These are phyloP conservation scores for Aspergillus arachidicola DNA, from an alignment of 2,329 filamentous ascomycete genomes.

Conservation along the genomic window DNA sequence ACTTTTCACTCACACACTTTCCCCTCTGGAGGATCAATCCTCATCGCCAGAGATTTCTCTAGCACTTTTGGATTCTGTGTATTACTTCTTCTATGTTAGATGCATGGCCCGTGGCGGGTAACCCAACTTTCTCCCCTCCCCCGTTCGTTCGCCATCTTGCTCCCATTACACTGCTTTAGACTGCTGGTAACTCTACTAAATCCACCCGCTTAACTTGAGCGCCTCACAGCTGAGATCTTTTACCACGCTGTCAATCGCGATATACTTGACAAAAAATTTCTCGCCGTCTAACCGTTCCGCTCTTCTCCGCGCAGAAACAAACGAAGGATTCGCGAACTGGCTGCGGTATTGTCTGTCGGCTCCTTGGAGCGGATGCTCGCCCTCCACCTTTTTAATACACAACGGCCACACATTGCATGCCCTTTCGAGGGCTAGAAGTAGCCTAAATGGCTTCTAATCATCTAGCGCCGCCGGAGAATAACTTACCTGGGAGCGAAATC, in stretches of 20 bases:
- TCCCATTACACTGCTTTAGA: constrained; percentile 14
- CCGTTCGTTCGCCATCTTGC: constrained; percentile 22
- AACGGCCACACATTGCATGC: constrained; percentile 29
- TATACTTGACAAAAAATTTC: constrained; percentile 5
- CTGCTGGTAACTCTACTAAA: background rate
- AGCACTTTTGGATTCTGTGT: constrained; percentile 11
- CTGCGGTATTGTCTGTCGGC: constrained; percentile 27
- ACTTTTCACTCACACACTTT: constrained; percentile 10
- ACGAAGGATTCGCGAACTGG: constrained; percentile 19
- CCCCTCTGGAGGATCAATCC: constrained; percentile 7
- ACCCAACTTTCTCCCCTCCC: constrained; percentile 14
- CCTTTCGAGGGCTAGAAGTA: constrained; percentile 27
- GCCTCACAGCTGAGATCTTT: background rate
- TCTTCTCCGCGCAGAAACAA: constrained; percentile 5
- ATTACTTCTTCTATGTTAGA: constrained; percentile 21
- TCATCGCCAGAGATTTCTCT: constrained; percentile 15
- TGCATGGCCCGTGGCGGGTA: constrained; percentile 20
- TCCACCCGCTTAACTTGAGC: background rate
- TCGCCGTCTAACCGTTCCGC: constrained; percentile 2
- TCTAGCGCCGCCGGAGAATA: constrained; percentile 32
- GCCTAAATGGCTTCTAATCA: constrained; percentile 44
- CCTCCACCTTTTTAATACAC: constrained; percentile 16
- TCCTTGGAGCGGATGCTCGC: constrained; percentile 33
- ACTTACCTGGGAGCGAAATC: constrained; percentile 31
- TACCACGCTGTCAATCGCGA: constrained; percentile 9